Evolutionary conservation across 257 asterid genomes (phyloP).

Genomic region (Striga asiatica): DNA sequence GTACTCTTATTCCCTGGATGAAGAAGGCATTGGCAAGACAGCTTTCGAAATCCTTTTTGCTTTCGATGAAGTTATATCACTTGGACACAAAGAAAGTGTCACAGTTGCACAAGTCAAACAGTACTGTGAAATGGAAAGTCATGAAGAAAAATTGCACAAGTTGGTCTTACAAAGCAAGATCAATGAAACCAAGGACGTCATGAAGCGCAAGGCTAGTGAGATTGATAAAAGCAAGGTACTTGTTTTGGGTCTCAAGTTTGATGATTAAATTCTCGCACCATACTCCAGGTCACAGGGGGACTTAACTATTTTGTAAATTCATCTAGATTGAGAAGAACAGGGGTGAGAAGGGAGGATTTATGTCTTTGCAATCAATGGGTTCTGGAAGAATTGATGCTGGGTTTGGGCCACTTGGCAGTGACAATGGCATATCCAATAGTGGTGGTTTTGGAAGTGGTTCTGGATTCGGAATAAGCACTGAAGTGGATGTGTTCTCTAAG

Average conservation of each 20-base stretch:
- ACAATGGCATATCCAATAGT: conserved; percentile 34
- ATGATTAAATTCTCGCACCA: conserved; percentile 10
- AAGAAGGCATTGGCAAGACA: conserved; percentile 73
- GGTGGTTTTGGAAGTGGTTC: conserved; percentile 61
- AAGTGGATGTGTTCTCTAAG: conserved; percentile 58
- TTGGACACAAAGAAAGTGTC: conserved; percentile 90
- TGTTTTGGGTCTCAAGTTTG: neutral
- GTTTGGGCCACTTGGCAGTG: conserved; percentile 79
- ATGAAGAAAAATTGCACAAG: conserved; percentile 85
- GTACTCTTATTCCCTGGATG: conserved; percentile 77
- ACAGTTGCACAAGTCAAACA: conserved; percentile 94
- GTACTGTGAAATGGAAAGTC: conserved; percentile 97
- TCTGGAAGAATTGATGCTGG: conserved; percentile 66
- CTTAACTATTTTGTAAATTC: conserved; percentile 5
- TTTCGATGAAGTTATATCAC: conserved; percentile 83
- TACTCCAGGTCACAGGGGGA: conserved; percentile 14
- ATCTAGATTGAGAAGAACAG: conserved; percentile 66
- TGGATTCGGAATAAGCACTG: conserved; percentile 53
- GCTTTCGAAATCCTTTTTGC: conserved; percentile 89
- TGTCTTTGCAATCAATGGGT: conserved; percentile 64
- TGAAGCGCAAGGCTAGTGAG: conserved; percentile 92
- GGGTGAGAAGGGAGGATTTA: conserved; percentile 62
- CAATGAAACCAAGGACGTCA: conserved; percentile 73
- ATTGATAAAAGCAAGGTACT: conserved; percentile 91
- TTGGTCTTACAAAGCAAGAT: conserved; percentile 78